Base-by-base conservation (phyloP, 2,329 filamentous ascomycete species). In the Cladophialophora yegresii region DNA sequence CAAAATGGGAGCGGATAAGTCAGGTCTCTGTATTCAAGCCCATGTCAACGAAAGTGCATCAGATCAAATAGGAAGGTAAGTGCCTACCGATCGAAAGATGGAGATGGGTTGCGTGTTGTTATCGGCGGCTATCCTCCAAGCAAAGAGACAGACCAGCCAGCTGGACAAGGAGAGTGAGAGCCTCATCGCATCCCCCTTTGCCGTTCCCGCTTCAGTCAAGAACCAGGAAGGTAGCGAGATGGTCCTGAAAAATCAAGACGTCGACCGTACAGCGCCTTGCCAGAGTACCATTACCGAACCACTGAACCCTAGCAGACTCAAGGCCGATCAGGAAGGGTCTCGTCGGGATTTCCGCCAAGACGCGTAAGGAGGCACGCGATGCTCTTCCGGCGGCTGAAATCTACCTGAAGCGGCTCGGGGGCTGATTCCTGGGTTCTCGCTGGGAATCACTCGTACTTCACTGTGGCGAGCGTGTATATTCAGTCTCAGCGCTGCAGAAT, bases 71-170 rank as follows among this genome's bases (percentile, higher is more conserved):
- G 20, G n/a, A 22, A 23, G 12, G 30, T 26, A 33, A 7, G 22
- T 2, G 71, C 75, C 64, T 64, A 78, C 77, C 50, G 76, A 78
- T 70, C 74, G 76, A 58, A 75, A 78, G 33, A 73, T 71, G 2
- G 72, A 70, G 8, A 75, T 74, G 12, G 70, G 70, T 50, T 71
- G 67, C 2, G 69, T 61, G 5, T 47, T 40, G 47, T 71, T 69
- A n/a, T 76, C 69, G 55, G 75, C 73, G 2, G 70, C 72, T 28
- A 70, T 60, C 22, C 66, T 69, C 13, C 49, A 66, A 65, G 56
- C 73, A 58, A 70, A 58, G 23, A 73, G 54, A 40, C 72, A 53
- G 20, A 72, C 47, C 40, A 72, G 43, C 59, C 64, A 66, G 12
- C 55, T 60, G 12, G 63, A 54, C 28, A 63, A 50, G 60, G 55